A percentile compares a stretch with the other conserved stretches of the same genome.
Evolutionary conservation across 2,329 filamentous ascomycete species (phyloP).

Genomic region (Curvularia verruculosa): DNA sequence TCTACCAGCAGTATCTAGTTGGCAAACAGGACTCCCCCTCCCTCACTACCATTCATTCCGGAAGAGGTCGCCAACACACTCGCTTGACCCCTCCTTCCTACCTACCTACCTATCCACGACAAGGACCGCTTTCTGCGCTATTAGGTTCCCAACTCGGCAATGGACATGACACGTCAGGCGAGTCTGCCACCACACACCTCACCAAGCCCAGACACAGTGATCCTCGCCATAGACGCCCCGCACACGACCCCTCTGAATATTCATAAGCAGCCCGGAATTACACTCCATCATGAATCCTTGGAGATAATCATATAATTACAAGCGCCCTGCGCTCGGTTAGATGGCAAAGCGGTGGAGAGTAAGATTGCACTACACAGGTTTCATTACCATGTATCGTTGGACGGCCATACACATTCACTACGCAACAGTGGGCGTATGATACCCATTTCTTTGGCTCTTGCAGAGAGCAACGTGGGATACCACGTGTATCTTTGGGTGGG

Average conservation of each 20-base stretch:
- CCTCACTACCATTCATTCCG: neutral
- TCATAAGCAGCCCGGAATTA: neutral
- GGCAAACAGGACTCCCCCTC: neutral
- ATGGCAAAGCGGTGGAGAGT: neutral
- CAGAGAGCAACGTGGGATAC: neutral
- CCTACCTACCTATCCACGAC: neutral
- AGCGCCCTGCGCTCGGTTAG: neutral
- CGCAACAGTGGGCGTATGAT: neutral
- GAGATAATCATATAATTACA: neutral
- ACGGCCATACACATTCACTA: neutral
- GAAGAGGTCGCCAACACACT: neutral
- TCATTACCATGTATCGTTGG: neutral
- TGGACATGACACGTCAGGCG: neutral
- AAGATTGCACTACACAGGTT: neutral
- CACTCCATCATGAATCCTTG: neutral
- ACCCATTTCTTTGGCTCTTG: neutral
- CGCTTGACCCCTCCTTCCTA: neutral
- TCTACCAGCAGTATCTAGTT: slow-evolving; percentile 9
- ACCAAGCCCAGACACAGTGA: neutral
- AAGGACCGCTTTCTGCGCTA: neutral
- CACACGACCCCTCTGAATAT: neutral
- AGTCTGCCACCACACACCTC: neutral
- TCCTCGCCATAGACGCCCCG: neutral
- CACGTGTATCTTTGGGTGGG: neutral
- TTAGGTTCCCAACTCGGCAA: neutral